These are phyloP conservation scores for Tremellales sp. DNA, from an alignment of 1,284 basidiomycete species.

Conservation along the genomic window DNA sequence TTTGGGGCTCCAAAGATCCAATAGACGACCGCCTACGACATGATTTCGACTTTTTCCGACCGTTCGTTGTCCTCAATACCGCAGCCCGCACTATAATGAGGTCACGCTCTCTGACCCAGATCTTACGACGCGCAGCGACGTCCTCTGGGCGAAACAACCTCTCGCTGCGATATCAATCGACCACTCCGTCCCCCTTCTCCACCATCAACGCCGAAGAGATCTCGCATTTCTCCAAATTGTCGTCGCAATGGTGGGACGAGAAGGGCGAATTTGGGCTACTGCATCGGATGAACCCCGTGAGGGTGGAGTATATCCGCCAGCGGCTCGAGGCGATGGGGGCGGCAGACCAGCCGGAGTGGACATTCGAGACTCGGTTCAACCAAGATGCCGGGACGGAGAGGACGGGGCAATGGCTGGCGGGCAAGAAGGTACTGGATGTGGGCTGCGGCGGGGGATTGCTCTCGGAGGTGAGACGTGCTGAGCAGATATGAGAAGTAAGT, in stretches of 20 bases:
- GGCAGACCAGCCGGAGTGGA: constrained; percentile 53
- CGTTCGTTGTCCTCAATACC: too few relatives aligned
- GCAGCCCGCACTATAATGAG: too few relatives aligned
- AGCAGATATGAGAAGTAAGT: background rate
- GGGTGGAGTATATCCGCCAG: constrained; percentile 78
- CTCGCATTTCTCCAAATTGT: constrained; percentile 85
- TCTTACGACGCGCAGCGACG: too few relatives aligned
- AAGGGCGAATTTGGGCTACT: constrained; percentile 83
- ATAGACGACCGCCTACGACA: too few relatives aligned
- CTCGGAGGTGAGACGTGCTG: constrained; percentile 64
- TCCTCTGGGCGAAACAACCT: too few relatives aligned
- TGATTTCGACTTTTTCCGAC: too few relatives aligned
- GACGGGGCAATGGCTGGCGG: constrained; percentile 54
- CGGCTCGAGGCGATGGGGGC: constrained; percentile 64
- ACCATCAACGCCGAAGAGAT: constrained; percentile 77
- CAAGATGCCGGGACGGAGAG: constrained; percentile 47
- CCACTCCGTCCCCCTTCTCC: constrained; percentile 30
- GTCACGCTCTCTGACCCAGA: too few relatives aligned
- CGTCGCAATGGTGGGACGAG: constrained; percentile 96
- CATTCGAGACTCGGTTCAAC: constrained; percentile 35
- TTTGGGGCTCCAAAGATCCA: too few relatives aligned
- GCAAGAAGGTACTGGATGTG: constrained; percentile 72
- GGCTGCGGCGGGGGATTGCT: constrained; percentile 95
- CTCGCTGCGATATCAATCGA: background rate
- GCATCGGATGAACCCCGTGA: constrained; percentile 92